Conservation (phyloP, 73 alveolate genomes). For the Paramecium tetraurelia region DNA sequence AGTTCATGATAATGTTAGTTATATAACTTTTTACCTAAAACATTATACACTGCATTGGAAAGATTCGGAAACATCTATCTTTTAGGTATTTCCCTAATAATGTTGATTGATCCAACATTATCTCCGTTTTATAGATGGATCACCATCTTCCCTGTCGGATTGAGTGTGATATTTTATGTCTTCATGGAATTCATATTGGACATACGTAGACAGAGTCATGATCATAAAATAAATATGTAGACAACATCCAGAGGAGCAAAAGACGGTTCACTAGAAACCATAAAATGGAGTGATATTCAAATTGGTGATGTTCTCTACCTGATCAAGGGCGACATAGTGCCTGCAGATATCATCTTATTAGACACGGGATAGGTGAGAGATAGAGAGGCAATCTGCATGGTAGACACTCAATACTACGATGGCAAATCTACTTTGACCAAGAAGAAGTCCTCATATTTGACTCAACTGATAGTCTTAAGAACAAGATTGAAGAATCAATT, state of each 20-base stretch:
- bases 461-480: background rate
- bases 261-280: slow-evolving; percentile 10
- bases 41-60: background rate
- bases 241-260: slow-evolving; percentile 20
- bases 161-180: background rate
- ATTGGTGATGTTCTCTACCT: slow-evolving; percentile 54
- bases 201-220: background rate
- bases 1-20: background rate
- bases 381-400: slow-evolving; percentile 49
- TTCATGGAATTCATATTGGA: background rate
- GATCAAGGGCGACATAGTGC: slow-evolving; percentile 29
- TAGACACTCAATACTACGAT: slow-evolving; percentile 48
- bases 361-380: slow-evolving; percentile 57
- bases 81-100: slow-evolving; percentile 40
- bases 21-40: slow-evolving; percentile 38
- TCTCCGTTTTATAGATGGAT: slow-evolving; percentile 54
- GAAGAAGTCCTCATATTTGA: slow-evolving; percentile 32
- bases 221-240: background rate
- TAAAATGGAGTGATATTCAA: slow-evolving; percentile 44
- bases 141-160: background rate
- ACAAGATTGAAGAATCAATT: slow-evolving; percentile 27
- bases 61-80: slow-evolving; percentile 46
- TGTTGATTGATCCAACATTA: slow-evolving; percentile 41
- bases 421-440: slow-evolving; percentile 36
- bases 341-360: slow-evolving; percentile 56